A percentile compares a stretch with the other conserved stretches of the same genome.
Evolutionary conservation across 148 eudicot species (phyloP).

Genomic region (Cornus suecica): DNA sequence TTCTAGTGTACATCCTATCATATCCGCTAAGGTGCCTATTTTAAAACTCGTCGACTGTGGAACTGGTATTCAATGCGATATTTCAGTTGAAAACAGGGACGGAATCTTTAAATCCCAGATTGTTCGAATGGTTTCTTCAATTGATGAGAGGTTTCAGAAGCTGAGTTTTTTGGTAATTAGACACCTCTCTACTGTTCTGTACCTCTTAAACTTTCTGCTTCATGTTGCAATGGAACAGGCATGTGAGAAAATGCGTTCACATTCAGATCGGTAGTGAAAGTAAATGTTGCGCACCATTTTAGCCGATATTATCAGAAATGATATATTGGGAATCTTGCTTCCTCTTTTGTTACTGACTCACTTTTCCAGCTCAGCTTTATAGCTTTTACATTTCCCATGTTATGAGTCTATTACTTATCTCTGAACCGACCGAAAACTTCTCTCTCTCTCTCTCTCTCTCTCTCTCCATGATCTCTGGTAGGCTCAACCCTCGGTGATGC

Average conservation of each 20-base stretch:
- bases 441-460: too few relatives aligned
- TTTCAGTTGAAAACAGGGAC: constrained; percentile 86
- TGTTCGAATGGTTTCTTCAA: constrained; percentile 52
- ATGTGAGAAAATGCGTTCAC: background rate
- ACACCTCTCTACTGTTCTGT: background rate
- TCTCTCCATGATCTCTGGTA: too few relatives aligned
- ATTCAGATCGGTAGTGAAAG: background rate
- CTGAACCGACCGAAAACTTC: too few relatives aligned
- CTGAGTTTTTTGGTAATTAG: constrained; percentile 76
- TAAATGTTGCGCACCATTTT: background rate
- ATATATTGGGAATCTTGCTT: background rate
- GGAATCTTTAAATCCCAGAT: constrained; percentile 76
- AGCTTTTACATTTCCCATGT: too few relatives aligned
- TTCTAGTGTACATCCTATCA: constrained; percentile 51
- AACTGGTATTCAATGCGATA: constrained; percentile 87
- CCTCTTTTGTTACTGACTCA: background rate
- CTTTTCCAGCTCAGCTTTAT: background rate
- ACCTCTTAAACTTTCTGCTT: background rate
- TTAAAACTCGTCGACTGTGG: constrained; percentile 79
- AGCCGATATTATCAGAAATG: background rate
- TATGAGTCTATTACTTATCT: too few relatives aligned
- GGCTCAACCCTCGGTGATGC: too few relatives aligned
- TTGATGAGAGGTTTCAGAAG: constrained; percentile 81
- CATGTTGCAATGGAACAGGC: background rate
- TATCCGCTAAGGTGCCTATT: constrained; percentile 80